Evolutionary conservation across 1,284 basidiomycete genomes (phyloP).

Genomic region (Ustilago cynodontis): DNA sequence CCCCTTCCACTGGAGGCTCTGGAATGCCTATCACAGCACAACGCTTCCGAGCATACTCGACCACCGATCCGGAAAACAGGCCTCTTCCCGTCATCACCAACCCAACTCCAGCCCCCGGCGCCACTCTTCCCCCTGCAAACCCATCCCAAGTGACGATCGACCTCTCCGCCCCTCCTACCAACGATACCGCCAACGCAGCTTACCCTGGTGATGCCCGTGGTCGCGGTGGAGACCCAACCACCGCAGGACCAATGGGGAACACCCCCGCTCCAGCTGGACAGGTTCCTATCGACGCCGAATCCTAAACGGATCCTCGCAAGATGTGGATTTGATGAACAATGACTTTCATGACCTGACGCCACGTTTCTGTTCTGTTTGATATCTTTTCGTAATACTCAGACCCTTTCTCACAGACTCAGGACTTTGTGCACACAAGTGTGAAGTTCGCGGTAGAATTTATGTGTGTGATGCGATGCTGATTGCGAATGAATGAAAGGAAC

Average conservation of each 20-base stretch:
- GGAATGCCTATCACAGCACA: not conserved
- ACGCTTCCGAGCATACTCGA: not conserved
- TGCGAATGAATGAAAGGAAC: slow-evolving; percentile 11
- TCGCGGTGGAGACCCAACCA: slow-evolving; percentile 28
- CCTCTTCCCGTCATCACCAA: slow-evolving; percentile 16
- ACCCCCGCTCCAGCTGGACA: slow-evolving; percentile 39
- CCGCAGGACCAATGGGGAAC: slow-evolving; percentile 39
- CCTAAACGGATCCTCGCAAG: slow-evolving; percentile 12
- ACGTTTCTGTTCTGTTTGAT: not conserved
- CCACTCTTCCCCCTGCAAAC: slow-evolving; percentile 42
- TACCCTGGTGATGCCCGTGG: slow-evolving; percentile 42
- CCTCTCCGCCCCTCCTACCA: slow-evolving; percentile 21
- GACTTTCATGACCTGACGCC: not conserved
- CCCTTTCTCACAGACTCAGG: not conserved
- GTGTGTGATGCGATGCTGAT: slow-evolving; percentile 26
- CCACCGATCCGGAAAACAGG: slow-evolving; percentile 19
- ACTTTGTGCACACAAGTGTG: no score
- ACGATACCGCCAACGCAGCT: slow-evolving; percentile 30
- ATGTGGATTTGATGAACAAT: slow-evolving; percentile 6
- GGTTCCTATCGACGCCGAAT: slow-evolving; percentile 46
- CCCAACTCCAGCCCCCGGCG: slow-evolving; percentile 37
- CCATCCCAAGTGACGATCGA: slow-evolving; percentile 28
- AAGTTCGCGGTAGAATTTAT: not conserved
- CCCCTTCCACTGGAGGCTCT: not conserved
- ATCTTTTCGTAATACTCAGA: not conserved